These are phyloP conservation scores for Musa itinerans DNA, from an alignment of 176 grass and related monocot genomes.

Conservation along the genomic window DNA sequence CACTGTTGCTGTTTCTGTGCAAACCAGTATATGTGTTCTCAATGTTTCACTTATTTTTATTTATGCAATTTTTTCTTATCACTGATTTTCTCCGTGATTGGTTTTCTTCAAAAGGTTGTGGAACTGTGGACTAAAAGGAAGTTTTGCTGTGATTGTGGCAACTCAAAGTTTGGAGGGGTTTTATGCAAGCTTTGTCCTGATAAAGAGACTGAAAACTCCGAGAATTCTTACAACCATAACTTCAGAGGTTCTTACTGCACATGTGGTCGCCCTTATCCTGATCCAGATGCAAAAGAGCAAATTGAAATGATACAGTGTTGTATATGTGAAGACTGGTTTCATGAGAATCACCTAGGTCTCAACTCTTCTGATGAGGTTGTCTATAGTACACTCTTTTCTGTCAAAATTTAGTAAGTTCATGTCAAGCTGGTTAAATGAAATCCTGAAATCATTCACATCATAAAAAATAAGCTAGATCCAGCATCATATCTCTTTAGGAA, in stretches of 20 bases:
- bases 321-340: conserved; percentile 99
- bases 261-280: conserved; percentile 85
- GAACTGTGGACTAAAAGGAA: conserved; percentile 98
- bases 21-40: not conserved
- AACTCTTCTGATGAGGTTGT: conserved; percentile 54
- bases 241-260: conserved; percentile 93
- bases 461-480: not conserved
- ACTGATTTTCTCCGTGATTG: not conserved
- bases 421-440: not conserved
- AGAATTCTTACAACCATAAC: conserved; percentile 86
- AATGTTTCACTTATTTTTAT: not conserved
- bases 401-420: not conserved
- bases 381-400: not conserved
- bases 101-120: conserved; percentile 37
- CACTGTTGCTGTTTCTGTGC: not conserved
- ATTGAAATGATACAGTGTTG: conserved; percentile 98
- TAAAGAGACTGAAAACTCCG: conserved; percentile 60
- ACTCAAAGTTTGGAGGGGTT: conserved; percentile 72
- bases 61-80: not conserved
- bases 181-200: conserved; percentile 70
- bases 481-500: not conserved
- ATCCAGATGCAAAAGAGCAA: conserved; percentile 82
- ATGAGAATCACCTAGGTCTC: conserved; percentile 82
- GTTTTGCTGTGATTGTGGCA: conserved; percentile 89
- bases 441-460: not conserved